A percentile compares a stretch with the other conserved stretches of the same genome.
Evolutionary conservation across 306 rosid species (phyloP).

Genomic region (Bauhinia variegata): DNA sequence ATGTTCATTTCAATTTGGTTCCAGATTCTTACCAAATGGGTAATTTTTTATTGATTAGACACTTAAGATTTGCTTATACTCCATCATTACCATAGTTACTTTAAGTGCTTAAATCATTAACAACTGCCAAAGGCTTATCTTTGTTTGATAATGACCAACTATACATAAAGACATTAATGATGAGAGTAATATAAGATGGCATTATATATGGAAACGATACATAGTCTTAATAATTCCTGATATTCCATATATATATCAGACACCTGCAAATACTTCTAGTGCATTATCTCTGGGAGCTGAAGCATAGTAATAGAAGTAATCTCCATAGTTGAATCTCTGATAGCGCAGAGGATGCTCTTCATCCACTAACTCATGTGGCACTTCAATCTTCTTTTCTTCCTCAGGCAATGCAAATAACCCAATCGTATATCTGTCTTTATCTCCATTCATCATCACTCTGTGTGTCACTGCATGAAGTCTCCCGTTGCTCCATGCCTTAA

Average conservation of each 20-base stretch:
- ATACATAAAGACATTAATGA: too few relatives aligned
- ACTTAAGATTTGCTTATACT: neutral
- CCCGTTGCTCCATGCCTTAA: conserved; percentile 65
- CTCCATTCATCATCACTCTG: conserved; percentile 50
- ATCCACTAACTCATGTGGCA: conserved; percentile 50
- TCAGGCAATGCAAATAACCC: conserved; percentile 44
- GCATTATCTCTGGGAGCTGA: conserved; percentile 38
- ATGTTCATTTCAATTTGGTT: neutral
- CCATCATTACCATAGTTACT: neutral
- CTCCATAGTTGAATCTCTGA: conserved; percentile 44
- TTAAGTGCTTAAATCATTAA: too few relatives aligned
- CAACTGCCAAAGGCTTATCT: neutral
- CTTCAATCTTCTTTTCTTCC: conserved; percentile 41
- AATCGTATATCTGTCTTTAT: conserved; percentile 45
- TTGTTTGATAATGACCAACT: neutral
- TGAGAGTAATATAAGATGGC: too few relatives aligned
- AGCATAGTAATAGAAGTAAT: conserved; percentile 33
- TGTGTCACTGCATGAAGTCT: conserved; percentile 52
- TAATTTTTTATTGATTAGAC: conserved; percentile 9
- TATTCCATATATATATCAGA: too few relatives aligned
- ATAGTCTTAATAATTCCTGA: too few relatives aligned
- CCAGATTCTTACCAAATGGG: too few relatives aligned
- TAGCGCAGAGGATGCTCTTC: conserved; percentile 49
- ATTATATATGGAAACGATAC: too few relatives aligned
- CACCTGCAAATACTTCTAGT: conserved; percentile 49